Conservation (phyloP, 2,329 filamentous ascomycete species). For the Pseudocercospora eumusae region DNA sequence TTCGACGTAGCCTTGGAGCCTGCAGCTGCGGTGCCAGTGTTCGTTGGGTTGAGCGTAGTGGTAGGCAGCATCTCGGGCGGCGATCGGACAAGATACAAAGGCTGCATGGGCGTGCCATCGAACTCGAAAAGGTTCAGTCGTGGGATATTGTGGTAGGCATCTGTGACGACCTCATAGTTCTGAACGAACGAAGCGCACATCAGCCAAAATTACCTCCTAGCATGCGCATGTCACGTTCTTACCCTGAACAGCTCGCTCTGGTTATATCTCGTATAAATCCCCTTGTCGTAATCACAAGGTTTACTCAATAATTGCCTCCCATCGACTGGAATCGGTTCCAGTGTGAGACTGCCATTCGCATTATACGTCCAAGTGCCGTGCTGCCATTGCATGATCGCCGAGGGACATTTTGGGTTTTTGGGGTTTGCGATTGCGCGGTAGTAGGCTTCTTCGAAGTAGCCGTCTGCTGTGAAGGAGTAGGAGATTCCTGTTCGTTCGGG, state of each 20-base stretch:
- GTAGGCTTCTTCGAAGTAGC: constrained; percentile 68
- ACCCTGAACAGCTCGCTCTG: constrained; percentile 65
- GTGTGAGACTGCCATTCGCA: constrained; percentile 58
- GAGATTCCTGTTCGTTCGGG: constrained; percentile 68
- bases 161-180: constrained; percentile 52
- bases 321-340: constrained; percentile 65
- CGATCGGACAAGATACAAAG: constrained; percentile 65
- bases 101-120: constrained; percentile 66
- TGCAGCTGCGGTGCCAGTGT: constrained; percentile 41
- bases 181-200: constrained; percentile 28
- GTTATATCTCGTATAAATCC: constrained; percentile 67
- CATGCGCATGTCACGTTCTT: constrained; percentile 21
- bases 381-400: constrained; percentile 71
- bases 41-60: constrained; percentile 61
- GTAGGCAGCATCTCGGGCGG: constrained; percentile 71
- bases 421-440: constrained; percentile 69
- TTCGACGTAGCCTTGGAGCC: constrained; percentile 39
- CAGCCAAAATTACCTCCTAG: not conserved
- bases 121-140: constrained; percentile 66
- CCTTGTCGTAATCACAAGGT: constrained; percentile 59
- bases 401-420: constrained; percentile 59
- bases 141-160: constrained; percentile 62
- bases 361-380: constrained; percentile 64
- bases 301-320: constrained; percentile 67
- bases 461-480: constrained; percentile 70